These are phyloP conservation scores for Penicillium fuscoglaucum DNA, from an alignment of 2,329 filamentous ascomycete genomes.

Conservation along the genomic window DNA sequence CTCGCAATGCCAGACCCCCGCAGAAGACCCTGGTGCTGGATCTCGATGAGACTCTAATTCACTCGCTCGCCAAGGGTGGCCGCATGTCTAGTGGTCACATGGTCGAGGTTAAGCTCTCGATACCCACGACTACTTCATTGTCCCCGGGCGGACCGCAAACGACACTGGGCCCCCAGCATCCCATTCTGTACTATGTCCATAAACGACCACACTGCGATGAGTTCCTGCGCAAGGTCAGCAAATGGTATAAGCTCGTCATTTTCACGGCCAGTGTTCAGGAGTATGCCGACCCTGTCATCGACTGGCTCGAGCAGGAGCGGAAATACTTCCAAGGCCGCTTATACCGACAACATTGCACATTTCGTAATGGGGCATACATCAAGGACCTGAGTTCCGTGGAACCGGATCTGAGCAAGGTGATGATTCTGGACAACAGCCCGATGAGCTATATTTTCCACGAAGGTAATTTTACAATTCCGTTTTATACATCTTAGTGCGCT, in stretches of 20 bases:
- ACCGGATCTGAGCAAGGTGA: constrained; percentile 94
- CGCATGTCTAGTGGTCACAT: constrained; percentile 96
- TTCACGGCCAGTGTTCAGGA: constrained; percentile 98
- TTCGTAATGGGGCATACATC: constrained; percentile 93
- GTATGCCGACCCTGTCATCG: constrained; percentile 97
- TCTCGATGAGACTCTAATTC: constrained; percentile 94
- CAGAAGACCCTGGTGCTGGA: constrained; percentile 95
- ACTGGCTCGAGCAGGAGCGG: constrained; percentile 94
- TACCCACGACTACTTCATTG: constrained; percentile 42
- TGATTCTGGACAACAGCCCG: constrained; percentile 98
- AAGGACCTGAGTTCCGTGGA: constrained; percentile 96
- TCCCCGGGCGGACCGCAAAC: constrained; percentile 58
- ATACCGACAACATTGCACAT: constrained; percentile 96
- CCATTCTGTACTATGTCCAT: constrained; percentile 97
- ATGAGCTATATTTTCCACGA: constrained; percentile 98
- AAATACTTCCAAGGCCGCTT: constrained; percentile 94
- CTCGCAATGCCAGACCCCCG: constrained; percentile 50
- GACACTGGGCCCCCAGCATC: constrained; percentile 79
- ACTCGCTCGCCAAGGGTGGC: constrained; percentile 95
- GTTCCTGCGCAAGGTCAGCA: constrained; percentile 88
- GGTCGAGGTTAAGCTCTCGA: constrained; percentile 84
- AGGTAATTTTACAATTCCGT: constrained; percentile 56
- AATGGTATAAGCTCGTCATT: constrained; percentile 96
- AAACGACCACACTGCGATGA: constrained; percentile 97
- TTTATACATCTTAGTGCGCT: not conserved